Base-by-base conservation (phyloP, 345 rosid genomes). In the Ceriops tagal region DNA sequence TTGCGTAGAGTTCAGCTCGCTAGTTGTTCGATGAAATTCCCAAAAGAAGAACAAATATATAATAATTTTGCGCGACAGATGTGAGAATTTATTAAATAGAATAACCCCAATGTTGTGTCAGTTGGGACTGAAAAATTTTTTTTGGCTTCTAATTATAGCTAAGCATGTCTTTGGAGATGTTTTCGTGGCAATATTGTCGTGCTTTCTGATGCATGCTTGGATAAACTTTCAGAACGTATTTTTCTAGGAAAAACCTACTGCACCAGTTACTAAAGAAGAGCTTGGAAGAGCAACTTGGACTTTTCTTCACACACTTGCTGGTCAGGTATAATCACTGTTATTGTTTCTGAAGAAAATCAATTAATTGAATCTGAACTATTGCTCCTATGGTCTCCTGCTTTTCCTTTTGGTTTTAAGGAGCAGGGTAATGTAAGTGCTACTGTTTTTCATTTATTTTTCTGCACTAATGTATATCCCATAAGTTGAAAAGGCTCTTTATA, bases 271-370 rank as follows among this genome's bases (percentile, higher is more conserved):
- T 37, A 92, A 90, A 80, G 93, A 87, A 71, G 99, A 92, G 53
- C 97, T 95, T 53, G 99, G 97, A 58, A 92, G 89, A 79, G 84
- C 89, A 74, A 92, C 97, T 22, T 95, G 99, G 99, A 92, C 96
- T 43, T 92, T 92, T 83, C 91, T 92, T 49, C 99, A 92, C 83
- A 90, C 96, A 66, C 92, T 95, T 67, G 96, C 85, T 64, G 99
- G 96, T 24, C 99, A 95, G 97, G 96, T 93, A 64, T 72, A 72
- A 24, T 15, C 64, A 21, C 56, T 65, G 30, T 20, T 9, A 9
- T n/a, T 53, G 26, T 20, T 13, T 5, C 28, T 58, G 21, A 20
- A 5, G 28, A 24, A 65, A 51, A 65, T 20, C 16, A 65, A 30
- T 13, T 0, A 6, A 19, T 22, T 51, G 28, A 20, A 53, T 5